These are phyloP conservation scores for Talaromyces amestolkiae DNA, from an alignment of 2,329 filamentous ascomycete species.

Conservation along the genomic window DNA sequence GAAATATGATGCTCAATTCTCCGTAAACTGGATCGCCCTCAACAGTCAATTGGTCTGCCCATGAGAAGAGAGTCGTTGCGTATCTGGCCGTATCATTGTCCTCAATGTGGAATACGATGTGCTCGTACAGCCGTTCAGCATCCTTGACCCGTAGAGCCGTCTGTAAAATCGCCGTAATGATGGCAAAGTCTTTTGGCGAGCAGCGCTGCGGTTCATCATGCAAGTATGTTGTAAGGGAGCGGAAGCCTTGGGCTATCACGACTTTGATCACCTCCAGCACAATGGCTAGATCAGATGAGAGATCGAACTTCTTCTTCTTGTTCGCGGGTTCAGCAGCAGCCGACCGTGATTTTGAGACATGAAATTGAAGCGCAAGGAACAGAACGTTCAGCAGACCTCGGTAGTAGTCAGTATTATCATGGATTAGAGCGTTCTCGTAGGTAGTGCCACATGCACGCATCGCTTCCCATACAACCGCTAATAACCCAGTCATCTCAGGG, in stretches of 20 bases:
- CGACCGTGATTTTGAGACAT: constrained; percentile 36
- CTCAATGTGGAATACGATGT: constrained; percentile 67
- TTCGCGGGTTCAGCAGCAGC: constrained; percentile 32
- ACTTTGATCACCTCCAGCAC: constrained; percentile 77
- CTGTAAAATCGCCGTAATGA: constrained; percentile 85
- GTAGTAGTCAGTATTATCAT: constrained; percentile 67
- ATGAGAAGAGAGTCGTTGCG: constrained; percentile 84
- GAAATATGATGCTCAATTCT: constrained; percentile 83
- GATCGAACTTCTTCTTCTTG: constrained; percentile 31
- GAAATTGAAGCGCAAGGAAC: constrained; percentile 70
- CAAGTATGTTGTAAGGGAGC: constrained; percentile 73
- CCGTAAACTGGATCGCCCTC: constrained; percentile 86
- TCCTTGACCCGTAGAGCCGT: constrained; percentile 76
- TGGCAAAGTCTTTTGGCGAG: constrained; percentile 75
- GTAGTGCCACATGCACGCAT: constrained; percentile 54
- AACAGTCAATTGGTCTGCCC: constrained; percentile 78
- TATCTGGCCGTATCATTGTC: constrained; percentile 70
- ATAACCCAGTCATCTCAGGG: constrained; percentile 53
- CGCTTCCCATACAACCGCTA: constrained; percentile 61
- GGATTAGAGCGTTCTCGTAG: constrained; percentile 59
- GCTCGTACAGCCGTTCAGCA: constrained; percentile 67
- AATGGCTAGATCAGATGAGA: constrained; percentile 51
- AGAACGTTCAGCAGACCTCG: constrained; percentile 79
- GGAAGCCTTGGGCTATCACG: constrained; percentile 78
- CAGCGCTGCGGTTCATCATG: constrained; percentile 69